Conservation (phyloP, 768 basidiomycete genomes). For the Clathrus columnatus region DNA sequence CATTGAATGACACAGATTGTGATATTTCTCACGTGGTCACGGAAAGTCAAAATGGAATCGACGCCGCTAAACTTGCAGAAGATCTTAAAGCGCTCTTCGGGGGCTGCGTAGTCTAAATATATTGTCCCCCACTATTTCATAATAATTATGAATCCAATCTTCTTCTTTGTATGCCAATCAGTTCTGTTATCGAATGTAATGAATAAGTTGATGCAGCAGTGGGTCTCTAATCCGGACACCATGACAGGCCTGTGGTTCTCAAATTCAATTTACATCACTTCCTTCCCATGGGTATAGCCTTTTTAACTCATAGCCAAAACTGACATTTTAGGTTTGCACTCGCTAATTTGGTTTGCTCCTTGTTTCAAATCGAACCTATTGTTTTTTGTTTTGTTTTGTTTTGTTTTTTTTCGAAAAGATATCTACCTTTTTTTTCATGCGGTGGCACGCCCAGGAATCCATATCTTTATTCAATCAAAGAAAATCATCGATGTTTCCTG, state of each 20-base stretch:
- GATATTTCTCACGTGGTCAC: neutral
- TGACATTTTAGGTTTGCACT: neutral
- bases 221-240: neutral
- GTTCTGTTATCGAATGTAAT: neutral
- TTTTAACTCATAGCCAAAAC: neutral
- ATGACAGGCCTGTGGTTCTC: neutral
- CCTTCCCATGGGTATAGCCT: neutral
- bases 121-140: neutral
- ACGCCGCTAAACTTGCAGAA: conserved; percentile 7
- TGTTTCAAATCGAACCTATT: too few species aligned
- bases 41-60: conserved; percentile 4
- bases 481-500: neutral
- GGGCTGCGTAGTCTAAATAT: conserved; percentile 7
- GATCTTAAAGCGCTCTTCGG: conserved; percentile 10
- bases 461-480: neutral
- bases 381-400: too few species aligned
- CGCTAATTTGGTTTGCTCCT: too few species aligned
- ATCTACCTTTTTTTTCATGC: neutral
- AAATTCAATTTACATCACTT: neutral
- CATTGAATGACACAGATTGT: neutral
- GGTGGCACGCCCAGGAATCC: neutral
- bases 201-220: neutral
- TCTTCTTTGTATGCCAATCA: neutral
- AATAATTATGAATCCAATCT: neutral
- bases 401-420: too few species aligned